Evolutionary conservation across 257 asterid species (phyloP), one percentile per base, ranked within the genome.

Genomic region (Eucommia ulmoides): DNA sequence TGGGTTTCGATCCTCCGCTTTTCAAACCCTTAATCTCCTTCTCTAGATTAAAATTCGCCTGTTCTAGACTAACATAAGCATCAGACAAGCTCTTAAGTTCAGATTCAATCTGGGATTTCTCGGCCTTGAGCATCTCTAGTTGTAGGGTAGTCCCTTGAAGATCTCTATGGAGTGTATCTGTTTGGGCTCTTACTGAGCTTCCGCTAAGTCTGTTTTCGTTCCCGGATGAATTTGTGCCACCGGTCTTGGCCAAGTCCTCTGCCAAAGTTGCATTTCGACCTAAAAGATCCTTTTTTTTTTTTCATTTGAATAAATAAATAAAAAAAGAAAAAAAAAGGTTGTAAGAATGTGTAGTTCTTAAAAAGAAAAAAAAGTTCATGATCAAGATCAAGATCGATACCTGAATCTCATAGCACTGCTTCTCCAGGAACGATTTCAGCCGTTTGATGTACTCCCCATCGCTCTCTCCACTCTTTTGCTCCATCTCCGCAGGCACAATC

Each of bases 351-450:
- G n/a, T n/a, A n/a, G n/a, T n/a, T n/a, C n/a, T n/a, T n/a, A 21
- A 12, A 47, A 48, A 49, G 29, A 51, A 24, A 47, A 20, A 35
- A 25, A 22, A 16, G 42, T 16, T 22, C 19, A 42, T 15, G 6
- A 41, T 45, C 18, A 20, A 60, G 16, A 10, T 19, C 0, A 10
- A 22, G 21, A 38, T 29, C 55, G 44, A 33, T 85, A 85, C 98
- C 96, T 89, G 96, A 63, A 89, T 89, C 78, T 89, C 98, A 59
- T 62, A 67, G 68, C 96, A 89, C 58, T 89, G 98, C 70, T 77
- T 82, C 88, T 85, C 92, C 56, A 82, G 75, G 66, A 85, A 85
- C 33, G 45, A 24, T 55, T 67, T 85, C 52, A 89, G 62, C 57
- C 94, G 84, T 61, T 68, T 72, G 74, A 85, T 76, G 58, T 82